Conservation (phyloP, 2,329 filamentous ascomycete genomes). For the Aspergillus vadensis region DNA sequence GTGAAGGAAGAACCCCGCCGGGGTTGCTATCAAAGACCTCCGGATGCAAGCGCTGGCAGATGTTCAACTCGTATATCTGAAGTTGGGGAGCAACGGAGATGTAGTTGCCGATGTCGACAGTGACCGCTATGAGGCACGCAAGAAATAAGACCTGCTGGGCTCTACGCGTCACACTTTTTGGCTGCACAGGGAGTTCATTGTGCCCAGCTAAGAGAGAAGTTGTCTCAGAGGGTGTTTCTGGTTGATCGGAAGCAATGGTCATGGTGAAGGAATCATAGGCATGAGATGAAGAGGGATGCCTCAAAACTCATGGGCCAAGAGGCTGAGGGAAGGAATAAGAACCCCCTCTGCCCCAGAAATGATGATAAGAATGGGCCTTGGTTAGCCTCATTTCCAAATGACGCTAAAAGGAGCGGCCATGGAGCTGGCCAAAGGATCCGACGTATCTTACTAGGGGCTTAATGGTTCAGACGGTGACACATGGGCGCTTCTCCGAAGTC, state of each 20-base stretch:
- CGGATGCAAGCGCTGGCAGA: conserved; percentile 17
- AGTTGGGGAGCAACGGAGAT: conserved; percentile 18
- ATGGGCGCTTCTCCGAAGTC: not conserved
- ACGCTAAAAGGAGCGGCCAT: not conserved
- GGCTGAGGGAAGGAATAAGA: not conserved
- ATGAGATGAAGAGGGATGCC: too few relatives aligned
- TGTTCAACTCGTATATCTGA: conserved; percentile 16
- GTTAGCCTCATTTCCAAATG: not conserved
- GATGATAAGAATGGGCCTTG: not conserved
- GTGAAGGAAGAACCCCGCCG: not conserved
- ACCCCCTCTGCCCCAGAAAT: not conserved
- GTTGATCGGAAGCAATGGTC: not conserved
- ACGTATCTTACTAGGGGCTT: not conserved
- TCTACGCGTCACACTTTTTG: not conserved
- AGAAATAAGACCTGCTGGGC: conserved; percentile 10
- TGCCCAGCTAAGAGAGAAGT: not conserved
- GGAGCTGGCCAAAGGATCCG: not conserved
- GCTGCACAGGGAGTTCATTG: not conserved
- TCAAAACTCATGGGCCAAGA: not conserved
- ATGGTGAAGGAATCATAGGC: not conserved
- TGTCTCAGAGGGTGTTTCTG: not conserved
- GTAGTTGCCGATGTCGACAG: conserved; percentile 14
- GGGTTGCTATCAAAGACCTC: not conserved
- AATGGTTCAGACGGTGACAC: not conserved
- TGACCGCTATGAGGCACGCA: conserved; percentile 9